A percentile compares a stretch with the other conserved stretches of the same genome.
phyloP scores from a whole-genome alignment of 176 grass and related monocot species.

The sorghum (Sorghum bicolor) region DNA sequence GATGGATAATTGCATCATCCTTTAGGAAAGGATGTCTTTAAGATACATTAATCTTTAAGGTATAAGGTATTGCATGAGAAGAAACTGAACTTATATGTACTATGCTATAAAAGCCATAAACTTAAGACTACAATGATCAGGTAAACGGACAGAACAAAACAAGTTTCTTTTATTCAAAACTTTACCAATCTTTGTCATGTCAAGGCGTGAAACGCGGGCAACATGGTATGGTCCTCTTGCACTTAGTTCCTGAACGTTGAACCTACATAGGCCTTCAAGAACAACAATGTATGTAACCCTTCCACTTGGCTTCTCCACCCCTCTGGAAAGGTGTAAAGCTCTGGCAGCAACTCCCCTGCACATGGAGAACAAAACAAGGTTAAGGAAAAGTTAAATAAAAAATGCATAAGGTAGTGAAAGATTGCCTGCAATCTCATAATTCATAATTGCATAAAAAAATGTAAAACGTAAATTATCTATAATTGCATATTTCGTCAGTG shows the following conservation, averaged over 20 bases:
- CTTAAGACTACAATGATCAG: background rate
- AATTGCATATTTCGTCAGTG: background rate
- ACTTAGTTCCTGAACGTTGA: slow-evolving; percentile 88
- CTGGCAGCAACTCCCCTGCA: slow-evolving; percentile 96
- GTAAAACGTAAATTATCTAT: background rate
- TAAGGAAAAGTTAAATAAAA: background rate
- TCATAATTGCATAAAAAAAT: background rate
- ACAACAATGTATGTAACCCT: slow-evolving; percentile 96
- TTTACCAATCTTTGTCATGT: slow-evolving; percentile 91
- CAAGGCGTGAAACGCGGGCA: slow-evolving; percentile 81
- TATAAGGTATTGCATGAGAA: slow-evolving; percentile 13
- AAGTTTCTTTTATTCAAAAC: background rate
- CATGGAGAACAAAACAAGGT: slow-evolving; percentile 18
- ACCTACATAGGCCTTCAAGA: slow-evolving; percentile 95
- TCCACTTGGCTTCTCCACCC: slow-evolving; percentile 97
- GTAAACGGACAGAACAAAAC: background rate
- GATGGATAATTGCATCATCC: background rate
- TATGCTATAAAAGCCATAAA: background rate
- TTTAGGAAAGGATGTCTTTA: background rate
- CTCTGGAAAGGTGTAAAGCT: slow-evolving; percentile 97
- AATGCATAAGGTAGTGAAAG: background rate
- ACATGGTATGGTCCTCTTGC: slow-evolving; percentile 89
- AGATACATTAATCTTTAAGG: background rate
- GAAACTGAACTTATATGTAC: background rate
- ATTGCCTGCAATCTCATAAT: background rate